Conservation (phyloP, 2,329 filamentous ascomycete species). For the Beauveria sp. region DNA sequence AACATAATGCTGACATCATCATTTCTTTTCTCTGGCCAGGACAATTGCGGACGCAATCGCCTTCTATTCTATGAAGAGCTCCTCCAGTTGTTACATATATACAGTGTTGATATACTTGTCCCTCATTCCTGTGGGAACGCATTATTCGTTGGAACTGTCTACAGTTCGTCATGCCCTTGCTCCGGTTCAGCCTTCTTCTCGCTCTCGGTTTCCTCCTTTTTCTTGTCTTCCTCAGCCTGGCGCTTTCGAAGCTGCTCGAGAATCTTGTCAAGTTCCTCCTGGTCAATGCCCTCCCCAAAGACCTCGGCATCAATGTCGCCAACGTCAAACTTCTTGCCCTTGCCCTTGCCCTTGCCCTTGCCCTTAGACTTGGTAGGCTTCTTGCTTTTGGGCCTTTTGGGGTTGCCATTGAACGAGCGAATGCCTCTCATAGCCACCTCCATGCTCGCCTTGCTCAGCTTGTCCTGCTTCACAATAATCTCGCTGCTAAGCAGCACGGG, state of each 20-base stretch:
- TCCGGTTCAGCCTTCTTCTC: constrained; percentile 14
- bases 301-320: constrained; percentile 25
- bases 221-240: constrained; percentile 21
- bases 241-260: constrained; percentile 26
- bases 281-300: constrained; percentile 24
- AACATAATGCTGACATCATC: neutral
- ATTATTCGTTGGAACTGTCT: neutral
- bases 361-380: constrained; percentile 17
- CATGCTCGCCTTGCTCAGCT: constrained; percentile 63
- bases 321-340: constrained; percentile 26
- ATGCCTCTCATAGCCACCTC: constrained; percentile 65
- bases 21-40: neutral
- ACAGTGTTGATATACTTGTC: constrained; percentile 1
- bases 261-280: constrained; percentile 46
- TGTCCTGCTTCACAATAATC: constrained; percentile 57
- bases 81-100: constrained; percentile 10
- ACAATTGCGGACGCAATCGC: neutral
- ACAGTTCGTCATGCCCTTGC: constrained; percentile 9
- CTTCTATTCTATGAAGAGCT: constrained; percentile 2
- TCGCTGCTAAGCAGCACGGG: constrained; percentile 69
- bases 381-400: constrained; percentile 35
- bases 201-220: constrained; percentile 14
- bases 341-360: constrained; percentile 21
- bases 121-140: neutral
- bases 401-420: constrained; percentile 42